Evolutionary conservation across 2,329 filamentous ascomycete genomes (phyloP), one percentile per base, ranked within the genome.

Genomic region (Raffaelea albimanens): DNA sequence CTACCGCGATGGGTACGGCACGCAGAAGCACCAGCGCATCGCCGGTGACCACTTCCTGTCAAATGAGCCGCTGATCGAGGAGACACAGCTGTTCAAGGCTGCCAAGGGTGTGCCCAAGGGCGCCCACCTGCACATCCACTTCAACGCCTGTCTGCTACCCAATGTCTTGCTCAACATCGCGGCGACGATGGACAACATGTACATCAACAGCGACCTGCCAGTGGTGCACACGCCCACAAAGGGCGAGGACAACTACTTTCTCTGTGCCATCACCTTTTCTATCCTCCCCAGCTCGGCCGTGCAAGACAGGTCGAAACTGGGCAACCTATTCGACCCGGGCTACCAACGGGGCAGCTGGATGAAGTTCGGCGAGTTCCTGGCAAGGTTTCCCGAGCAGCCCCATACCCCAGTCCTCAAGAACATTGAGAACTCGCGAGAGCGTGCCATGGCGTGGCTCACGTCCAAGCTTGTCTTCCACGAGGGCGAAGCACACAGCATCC

Each of bases 121-220:
- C 2, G 75, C 75, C 1, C 81, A 88, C 58, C 67, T 88, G 21
- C 85, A 89, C 61, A 75, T 87, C 21, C 85, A 89, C 61, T 88
- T 86, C 69, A 89, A 88, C 59, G 75, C 84, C n/a, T 85, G 83
- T 51, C 67, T 88, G 4, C 67, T 70, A 14, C 82, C 83, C 10
- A 61, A 68, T 2, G 70, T 80, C 5, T 67, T 88, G 19, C 67
- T 88, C 13, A 63, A 67, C 21, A 68, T 69, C 54, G 76, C 67
- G 53, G 75, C 68, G 67, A 68, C 52, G 5, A 78, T 82, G 69
- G 58, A 72, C 1, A 75, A 74, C 53, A 87, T 89, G 81, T 86
- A 79, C 58, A 81, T 88, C 55, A 78, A 75, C 49, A 85, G 81
- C 63, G 74, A 72, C 33, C 56, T 68, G 29, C 71, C 73, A 4